These are phyloP conservation scores for Pleurotus cornucopiae DNA, from an alignment of 768 basidiomycete genomes.

Conservation along the genomic window DNA sequence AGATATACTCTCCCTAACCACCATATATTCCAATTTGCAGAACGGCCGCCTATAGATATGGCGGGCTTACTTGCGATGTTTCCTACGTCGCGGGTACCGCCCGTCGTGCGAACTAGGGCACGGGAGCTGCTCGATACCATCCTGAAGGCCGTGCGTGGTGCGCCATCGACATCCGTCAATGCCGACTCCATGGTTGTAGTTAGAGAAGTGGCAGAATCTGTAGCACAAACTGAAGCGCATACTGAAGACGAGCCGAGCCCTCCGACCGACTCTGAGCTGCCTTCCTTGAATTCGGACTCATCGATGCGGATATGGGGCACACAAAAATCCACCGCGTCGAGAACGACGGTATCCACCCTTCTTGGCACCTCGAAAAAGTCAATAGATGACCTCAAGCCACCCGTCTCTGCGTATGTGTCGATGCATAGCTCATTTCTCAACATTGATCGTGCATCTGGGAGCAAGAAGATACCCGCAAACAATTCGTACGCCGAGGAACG, in stretches of 20 bases:
- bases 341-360: neutral
- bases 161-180: neutral
- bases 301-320: neutral
- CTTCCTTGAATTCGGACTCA: neutral
- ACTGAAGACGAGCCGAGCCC: too few relatives aligned
- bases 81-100: conserved; percentile 42
- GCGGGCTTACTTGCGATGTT: conserved; percentile 58
- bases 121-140: conserved; percentile 67
- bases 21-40: conserved; percentile 67
- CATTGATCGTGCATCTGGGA: too few relatives aligned
- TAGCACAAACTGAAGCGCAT: too few relatives aligned
- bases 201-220: neutral
- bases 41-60: conserved; percentile 64
- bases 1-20: conserved; percentile 80
- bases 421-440: conserved; percentile 41
- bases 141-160: neutral
- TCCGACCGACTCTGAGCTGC: too few relatives aligned
- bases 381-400: conserved; percentile 8
- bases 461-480: too few relatives aligned
- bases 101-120: conserved; percentile 56
- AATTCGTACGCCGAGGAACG: neutral
- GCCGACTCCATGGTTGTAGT: neutral
- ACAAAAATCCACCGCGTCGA: neutral
- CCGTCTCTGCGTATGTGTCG: conserved; percentile 24
- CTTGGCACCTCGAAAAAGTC: neutral